These are phyloP conservation scores for Aegilops umbellulata DNA, from an alignment of 176 grass and related monocot genomes.

Conservation along the genomic window DNA sequence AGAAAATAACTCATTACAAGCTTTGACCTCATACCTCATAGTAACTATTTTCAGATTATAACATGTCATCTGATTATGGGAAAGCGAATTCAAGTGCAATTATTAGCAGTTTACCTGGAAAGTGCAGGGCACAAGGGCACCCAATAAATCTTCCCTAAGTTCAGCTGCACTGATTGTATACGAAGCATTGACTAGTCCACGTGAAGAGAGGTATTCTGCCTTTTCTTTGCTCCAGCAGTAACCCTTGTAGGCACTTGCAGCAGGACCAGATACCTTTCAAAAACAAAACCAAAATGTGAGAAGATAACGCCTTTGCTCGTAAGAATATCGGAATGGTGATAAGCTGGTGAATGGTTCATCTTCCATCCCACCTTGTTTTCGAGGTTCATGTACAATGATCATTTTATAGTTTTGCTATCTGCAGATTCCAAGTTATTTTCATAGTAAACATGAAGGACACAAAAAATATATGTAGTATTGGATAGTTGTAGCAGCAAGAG, in stretches of 20 bases:
- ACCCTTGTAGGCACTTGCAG: conserved; percentile 88
- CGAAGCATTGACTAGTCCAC: conserved; percentile 55
- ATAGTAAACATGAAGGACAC: background rate
- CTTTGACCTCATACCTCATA: background rate
- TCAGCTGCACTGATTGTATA: conserved; percentile 64
- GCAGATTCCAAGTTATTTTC: background rate
- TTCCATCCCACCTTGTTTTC: background rate
- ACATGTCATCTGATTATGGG: conserved; percentile 9
- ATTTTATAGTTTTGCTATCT: background rate
- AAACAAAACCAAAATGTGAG: conserved; percentile 28
- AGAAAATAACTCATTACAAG: background rate
- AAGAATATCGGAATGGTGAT: background rate
- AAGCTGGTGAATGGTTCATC: background rate
- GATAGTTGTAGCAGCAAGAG: conserved; percentile 1
- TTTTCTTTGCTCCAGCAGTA: conserved; percentile 60
- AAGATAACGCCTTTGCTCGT: background rate
- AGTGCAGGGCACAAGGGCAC: conserved; percentile 55
- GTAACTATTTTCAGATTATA: background rate
- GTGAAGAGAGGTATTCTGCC: conserved; percentile 61
- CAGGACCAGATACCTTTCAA: conserved; percentile 65
- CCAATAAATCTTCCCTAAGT: conserved; percentile 61
- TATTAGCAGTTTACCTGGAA: conserved; percentile 49
- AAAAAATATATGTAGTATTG: background rate
- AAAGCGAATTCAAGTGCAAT: background rate
- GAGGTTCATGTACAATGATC: background rate